Conservation (phyloP, 2,329 filamentous ascomycete species). For the Trichoderma sp. region DNA sequence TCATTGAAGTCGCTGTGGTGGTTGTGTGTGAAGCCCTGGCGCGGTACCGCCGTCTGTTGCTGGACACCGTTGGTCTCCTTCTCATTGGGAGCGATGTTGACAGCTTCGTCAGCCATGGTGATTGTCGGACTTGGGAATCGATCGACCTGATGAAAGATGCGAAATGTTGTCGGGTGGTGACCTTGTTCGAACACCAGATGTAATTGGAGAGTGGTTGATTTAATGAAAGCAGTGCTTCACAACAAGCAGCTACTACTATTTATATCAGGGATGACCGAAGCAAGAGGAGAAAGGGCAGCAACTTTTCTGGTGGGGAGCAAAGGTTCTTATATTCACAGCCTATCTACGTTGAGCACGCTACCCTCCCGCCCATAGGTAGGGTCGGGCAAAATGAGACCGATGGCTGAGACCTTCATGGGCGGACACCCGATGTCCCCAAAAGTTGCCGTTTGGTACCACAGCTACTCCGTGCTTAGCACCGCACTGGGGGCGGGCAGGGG, state of each 20-base stretch:
- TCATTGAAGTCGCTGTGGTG: slow-evolving; percentile 29
- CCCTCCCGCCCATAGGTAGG: not conserved
- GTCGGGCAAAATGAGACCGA: slow-evolving; percentile 19
- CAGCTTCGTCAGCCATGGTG: slow-evolving; percentile 16
- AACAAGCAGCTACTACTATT: not conserved
- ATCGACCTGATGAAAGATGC: not conserved
- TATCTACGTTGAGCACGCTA: not conserved
- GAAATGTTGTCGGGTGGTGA: not conserved
- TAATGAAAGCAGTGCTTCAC: slow-evolving; percentile 1
- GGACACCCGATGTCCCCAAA: slow-evolving; percentile 9
- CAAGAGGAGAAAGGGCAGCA: not conserved
- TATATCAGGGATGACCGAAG: slow-evolving; percentile 1
- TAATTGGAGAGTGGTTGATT: not conserved
- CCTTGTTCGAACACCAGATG: not conserved
- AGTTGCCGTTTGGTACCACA: not conserved
- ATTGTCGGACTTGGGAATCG: slow-evolving; percentile 9
- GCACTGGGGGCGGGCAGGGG: slow-evolving; percentile 4
- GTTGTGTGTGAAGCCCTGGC: slow-evolving; percentile 19
- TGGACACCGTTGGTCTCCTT: slow-evolving; percentile 16
- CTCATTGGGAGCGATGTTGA: slow-evolving; percentile 16
- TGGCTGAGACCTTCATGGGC: slow-evolving; percentile 12
- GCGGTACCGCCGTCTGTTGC: slow-evolving; percentile 6
- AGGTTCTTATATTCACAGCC: slow-evolving; percentile 10
- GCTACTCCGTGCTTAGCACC: slow-evolving; percentile 8
- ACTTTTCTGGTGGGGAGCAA: not conserved